phyloP scores from a whole-genome alignment of 345 rosid genomes.

The Bretschneidera sinensis region DNA sequence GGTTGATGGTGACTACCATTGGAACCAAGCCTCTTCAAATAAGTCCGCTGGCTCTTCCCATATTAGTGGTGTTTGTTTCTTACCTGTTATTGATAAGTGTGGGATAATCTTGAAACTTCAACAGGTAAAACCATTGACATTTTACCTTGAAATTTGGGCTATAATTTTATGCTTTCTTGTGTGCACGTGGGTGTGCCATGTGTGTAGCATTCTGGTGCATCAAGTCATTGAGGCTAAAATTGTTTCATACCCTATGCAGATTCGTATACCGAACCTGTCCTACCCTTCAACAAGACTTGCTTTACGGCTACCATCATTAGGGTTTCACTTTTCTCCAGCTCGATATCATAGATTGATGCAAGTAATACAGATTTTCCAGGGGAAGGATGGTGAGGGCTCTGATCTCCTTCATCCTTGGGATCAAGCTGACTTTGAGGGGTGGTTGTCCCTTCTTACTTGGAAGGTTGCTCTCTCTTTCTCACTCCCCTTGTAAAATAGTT shows the following conservation, averaged over 20 bases:
- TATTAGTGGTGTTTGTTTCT: slow-evolving; percentile 37
- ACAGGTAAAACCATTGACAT: slow-evolving; percentile 52
- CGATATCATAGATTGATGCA: slow-evolving; percentile 97
- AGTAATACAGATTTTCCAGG: slow-evolving; percentile 72
- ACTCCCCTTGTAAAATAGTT: slow-evolving; percentile 11
- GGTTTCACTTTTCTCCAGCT: slow-evolving; percentile 97
- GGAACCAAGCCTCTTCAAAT: slow-evolving; percentile 47
- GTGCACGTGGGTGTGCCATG: slow-evolving; percentile 1
- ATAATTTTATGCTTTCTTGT: slow-evolving; percentile 10
- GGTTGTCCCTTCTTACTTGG: slow-evolving; percentile 71
- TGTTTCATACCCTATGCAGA: slow-evolving; percentile 40
- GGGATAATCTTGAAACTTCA: slow-evolving; percentile 81
- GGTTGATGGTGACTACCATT: slow-evolving; percentile 89
- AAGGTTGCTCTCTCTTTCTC: slow-evolving; percentile 48
- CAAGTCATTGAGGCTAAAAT: slow-evolving; percentile 14
- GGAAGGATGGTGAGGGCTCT: slow-evolving; percentile 46
- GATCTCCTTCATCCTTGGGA: slow-evolving; percentile 66
- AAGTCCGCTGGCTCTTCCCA: slow-evolving; percentile 25
- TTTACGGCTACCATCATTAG: slow-evolving; percentile 76
- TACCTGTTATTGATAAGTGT: slow-evolving; percentile 93
- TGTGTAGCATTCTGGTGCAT: not conserved
- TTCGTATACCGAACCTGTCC: slow-evolving; percentile 65
- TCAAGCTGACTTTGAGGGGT: slow-evolving; percentile 94
- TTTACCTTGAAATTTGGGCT: slow-evolving; percentile 12
- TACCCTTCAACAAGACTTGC: slow-evolving; percentile 88